phyloP scores from a whole-genome alignment of 306 rosid species.

The Quercus gilva region DNA sequence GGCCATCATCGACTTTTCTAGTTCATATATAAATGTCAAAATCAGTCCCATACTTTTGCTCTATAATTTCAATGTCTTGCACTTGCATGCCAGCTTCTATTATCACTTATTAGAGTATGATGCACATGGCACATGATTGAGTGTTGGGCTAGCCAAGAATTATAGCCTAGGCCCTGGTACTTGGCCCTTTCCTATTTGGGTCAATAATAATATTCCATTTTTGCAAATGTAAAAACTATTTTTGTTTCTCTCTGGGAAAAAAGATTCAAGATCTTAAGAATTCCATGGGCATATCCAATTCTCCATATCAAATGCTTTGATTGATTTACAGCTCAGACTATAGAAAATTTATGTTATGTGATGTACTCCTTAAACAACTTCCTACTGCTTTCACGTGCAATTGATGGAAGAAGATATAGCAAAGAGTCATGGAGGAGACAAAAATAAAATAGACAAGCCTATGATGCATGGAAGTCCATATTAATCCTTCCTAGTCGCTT shows the following conservation, averaged over 20 bases:
- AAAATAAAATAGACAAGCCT: background rate
- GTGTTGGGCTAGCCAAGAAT: background rate
- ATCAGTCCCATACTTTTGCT: constrained; percentile 5
- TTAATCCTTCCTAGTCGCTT: background rate
- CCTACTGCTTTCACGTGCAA: background rate
- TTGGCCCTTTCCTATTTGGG: background rate
- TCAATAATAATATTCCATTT: constrained; percentile 2
- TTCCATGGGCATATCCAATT: no score
- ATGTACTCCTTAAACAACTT: background rate
- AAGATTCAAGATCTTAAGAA: background rate
- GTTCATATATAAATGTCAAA: constrained; percentile 11
- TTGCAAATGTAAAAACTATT: background rate
- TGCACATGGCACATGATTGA: constrained; percentile 35
- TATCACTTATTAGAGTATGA: constrained; percentile 2
- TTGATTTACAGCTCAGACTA: background rate
- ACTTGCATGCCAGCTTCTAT: constrained; percentile 26
- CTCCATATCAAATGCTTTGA: background rate
- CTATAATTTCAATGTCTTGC: background rate
- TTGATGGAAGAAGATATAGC: background rate
- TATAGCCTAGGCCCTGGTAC: background rate
- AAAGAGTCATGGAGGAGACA: background rate
- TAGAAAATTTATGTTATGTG: background rate
- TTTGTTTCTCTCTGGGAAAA: background rate
- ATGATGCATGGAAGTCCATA: background rate
- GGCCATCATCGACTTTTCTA: background rate